phyloP scores from a whole-genome alignment of 441 rosid species.

The Melastoma candidum region DNA sequence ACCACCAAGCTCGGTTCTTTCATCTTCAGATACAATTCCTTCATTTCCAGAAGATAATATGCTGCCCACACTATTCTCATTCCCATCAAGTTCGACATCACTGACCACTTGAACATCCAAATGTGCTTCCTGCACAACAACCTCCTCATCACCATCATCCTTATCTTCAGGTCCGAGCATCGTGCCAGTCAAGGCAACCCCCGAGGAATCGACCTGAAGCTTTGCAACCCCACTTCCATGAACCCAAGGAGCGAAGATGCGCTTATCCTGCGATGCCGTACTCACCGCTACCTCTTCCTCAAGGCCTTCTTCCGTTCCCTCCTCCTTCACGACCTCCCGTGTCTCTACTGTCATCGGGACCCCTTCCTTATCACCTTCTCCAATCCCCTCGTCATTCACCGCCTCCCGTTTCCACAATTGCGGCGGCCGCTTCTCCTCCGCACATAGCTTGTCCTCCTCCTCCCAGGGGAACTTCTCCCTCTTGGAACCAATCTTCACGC shows the following conservation, averaged over 20 bases:
- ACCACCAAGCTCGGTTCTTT: conserved; percentile 12
- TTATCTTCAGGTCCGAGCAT: conserved; percentile 5
- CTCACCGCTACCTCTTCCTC: conserved; percentile 21
- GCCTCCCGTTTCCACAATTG: conserved; percentile 12
- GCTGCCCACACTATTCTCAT: not conserved
- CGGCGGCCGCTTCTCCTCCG: not conserved
- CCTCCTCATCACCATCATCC: conserved; percentile 6
- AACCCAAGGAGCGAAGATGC: conserved; percentile 54
- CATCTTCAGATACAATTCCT: conserved; percentile 1
- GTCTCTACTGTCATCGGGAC: conserved; percentile 13
- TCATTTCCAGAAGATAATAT: not conserved
- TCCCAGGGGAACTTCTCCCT: conserved; percentile 69
- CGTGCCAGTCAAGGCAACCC: conserved; percentile 1
- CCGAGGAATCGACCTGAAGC: conserved; percentile 15
- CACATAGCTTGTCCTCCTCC: conserved; percentile 5
- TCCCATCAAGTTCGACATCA: conserved; percentile 1
- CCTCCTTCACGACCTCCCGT: conserved; percentile 17
- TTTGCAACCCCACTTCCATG: conserved; percentile 25
- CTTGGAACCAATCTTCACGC: conserved; percentile 33
- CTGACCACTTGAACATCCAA: conserved; percentile 9
- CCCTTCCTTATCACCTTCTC: conserved; percentile 8
- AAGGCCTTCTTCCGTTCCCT: not conserved
- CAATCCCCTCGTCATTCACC: conserved; percentile 12
- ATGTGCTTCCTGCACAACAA: conserved; percentile 10
- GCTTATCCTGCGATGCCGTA: conserved; percentile 23